Evolutionary conservation across 2,329 filamentous ascomycete species (phyloP).

Genomic region (Fusarium nurragi): DNA sequence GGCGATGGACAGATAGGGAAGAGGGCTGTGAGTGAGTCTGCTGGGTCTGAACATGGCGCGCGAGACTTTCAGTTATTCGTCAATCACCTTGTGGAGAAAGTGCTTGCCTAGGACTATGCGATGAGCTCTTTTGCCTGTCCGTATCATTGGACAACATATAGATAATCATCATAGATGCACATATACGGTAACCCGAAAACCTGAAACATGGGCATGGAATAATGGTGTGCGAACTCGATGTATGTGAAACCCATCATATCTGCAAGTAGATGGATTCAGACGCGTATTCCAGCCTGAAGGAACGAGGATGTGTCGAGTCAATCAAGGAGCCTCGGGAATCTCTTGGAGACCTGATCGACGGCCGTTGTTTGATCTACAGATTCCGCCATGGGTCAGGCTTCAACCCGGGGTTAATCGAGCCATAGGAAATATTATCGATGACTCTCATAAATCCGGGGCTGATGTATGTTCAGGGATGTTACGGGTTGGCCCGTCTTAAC

Average conservation of each 20-base stretch:
- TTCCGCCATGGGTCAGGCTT: conserved; percentile 8
- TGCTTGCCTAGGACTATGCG: not conserved
- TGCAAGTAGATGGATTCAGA: conserved; percentile 5
- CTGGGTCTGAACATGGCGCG: conserved; percentile 20
- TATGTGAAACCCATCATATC: not conserved
- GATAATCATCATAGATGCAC: not conserved
- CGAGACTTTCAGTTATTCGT: conserved; percentile 1
- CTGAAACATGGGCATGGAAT: not conserved
- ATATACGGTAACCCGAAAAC: not conserved
- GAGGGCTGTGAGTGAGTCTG: conserved; percentile 3
- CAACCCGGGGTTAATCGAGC: conserved; percentile 2
- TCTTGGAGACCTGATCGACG: conserved; percentile 24
- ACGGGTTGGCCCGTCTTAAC: conserved; percentile 30
- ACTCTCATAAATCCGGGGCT: conserved; percentile 1
- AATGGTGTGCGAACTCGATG: not conserved
- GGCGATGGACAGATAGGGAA: not conserved
- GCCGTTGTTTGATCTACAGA: conserved; percentile 13
- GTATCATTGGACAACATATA: not conserved
- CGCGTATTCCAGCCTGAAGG: conserved; percentile 4
- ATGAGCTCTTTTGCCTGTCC: not conserved
- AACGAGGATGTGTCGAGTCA: conserved; percentile 10
- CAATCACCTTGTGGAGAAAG: not conserved
- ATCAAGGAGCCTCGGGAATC: not conserved
- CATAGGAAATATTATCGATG: not conserved
- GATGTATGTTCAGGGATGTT: conserved; percentile 6